A percentile compares a stretch with the other conserved stretches of the same genome.
Evolutionary conservation across 2,329 filamentous ascomycete species (phyloP).

Genomic region (Diaporthe sp.): DNA sequence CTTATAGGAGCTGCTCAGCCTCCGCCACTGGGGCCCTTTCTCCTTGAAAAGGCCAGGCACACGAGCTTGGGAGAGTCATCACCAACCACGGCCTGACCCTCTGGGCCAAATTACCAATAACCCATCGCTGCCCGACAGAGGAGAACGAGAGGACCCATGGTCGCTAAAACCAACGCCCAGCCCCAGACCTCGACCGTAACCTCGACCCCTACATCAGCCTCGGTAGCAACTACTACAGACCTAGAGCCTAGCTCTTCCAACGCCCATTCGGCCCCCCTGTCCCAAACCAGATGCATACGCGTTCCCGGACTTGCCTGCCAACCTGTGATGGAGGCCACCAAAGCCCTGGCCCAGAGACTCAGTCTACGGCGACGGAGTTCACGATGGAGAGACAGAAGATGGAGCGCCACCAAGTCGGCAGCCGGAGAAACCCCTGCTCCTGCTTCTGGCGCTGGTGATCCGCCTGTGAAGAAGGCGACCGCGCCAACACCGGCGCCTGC

Average conservation of each 20-base stretch:
- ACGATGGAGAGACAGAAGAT: constrained; percentile 34
- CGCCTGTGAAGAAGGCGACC: constrained; percentile 15
- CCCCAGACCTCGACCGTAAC: constrained; percentile 8
- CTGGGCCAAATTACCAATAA: constrained; percentile 21
- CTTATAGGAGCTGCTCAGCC: constrained; percentile 21
- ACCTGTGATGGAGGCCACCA: constrained; percentile 42
- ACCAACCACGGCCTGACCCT: constrained; percentile 3
- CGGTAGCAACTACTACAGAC: constrained; percentile 24
- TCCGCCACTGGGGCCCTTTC: constrained; percentile 1
- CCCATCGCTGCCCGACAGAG: constrained; percentile 32
- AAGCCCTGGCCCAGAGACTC: constrained; percentile 38
- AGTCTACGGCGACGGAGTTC: constrained; percentile 38
- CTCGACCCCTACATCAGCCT: constrained; percentile 16
- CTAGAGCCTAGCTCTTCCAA: constrained; percentile 11
- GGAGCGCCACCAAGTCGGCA: constrained; percentile 12
- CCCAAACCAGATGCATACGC: constrained; percentile 36
- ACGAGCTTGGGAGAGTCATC: constrained; percentile 22
- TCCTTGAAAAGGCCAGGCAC: background rate
- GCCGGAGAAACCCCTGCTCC: constrained; percentile 3
- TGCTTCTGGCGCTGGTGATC: constrained; percentile 5
- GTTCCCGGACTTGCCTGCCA: constrained; percentile 29
- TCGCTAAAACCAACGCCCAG: constrained; percentile 9
- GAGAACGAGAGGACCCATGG: constrained; percentile 14
- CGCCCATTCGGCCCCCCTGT: constrained; percentile 6
- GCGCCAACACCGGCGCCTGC: constrained; percentile 2